Percentiles rank a stretch among this genome's conserved stretches.
Evolutionary conservation across 2,329 filamentous ascomycete species (phyloP).

Genomic region (Trichophyton verrucosum): DNA sequence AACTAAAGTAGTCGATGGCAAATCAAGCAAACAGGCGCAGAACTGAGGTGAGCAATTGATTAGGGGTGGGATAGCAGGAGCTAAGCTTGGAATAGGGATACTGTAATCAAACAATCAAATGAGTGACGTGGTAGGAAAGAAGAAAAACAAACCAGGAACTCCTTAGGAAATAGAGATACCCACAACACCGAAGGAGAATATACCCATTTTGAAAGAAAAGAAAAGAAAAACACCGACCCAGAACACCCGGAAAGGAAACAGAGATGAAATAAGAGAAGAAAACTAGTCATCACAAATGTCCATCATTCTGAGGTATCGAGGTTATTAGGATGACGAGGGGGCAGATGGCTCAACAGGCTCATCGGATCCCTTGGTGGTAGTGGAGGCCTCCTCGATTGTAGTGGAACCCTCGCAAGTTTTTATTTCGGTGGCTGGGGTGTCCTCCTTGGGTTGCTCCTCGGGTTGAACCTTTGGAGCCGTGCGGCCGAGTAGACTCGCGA

Average conservation of each 20-base stretch:
- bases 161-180: background rate
- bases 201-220: background rate
- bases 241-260: background rate
- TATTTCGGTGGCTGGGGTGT: conserved; percentile 41
- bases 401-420: conserved; percentile 61
- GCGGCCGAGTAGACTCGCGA: conserved; percentile 10
- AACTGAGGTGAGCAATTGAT: background rate
- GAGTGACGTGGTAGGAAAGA: background rate
- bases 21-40: background rate
- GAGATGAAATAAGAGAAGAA: background rate
- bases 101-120: background rate
- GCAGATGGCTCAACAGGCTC: background rate
- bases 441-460: conserved; percentile 14
- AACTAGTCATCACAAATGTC: background rate
- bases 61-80: background rate
- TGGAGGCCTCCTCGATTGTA: conserved; percentile 41
- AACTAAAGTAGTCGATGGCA: background rate
- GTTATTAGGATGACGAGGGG: background rate
- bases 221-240: background rate
- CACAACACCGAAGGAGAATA: background rate
- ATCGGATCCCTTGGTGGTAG: background rate
- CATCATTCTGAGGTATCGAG: background rate
- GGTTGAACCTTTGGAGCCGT: conserved; percentile 19
- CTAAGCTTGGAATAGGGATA: background rate
- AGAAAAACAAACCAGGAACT: background rate